phyloP scores from a whole-genome alignment of 805 yeast species.

The Clavispora carvajalis region DNA sequence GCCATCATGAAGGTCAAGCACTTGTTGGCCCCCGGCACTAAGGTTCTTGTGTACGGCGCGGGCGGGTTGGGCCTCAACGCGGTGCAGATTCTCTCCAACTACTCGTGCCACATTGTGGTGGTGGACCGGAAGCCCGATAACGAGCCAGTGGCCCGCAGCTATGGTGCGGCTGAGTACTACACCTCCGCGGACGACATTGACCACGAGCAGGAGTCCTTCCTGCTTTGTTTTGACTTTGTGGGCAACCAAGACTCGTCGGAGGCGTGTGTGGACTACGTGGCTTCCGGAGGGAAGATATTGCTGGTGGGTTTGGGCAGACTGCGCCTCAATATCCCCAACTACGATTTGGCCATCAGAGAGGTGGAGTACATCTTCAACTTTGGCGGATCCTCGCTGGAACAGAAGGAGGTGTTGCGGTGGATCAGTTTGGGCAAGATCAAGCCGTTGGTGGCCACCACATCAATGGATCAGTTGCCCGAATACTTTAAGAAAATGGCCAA shows the following conservation, averaged over 20 bases:
- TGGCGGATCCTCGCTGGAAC: constrained; percentile 43
- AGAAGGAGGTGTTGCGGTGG: constrained; percentile 39
- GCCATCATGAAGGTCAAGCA: constrained; percentile 33
- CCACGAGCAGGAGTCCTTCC: constrained; percentile 31
- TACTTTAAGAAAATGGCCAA: constrained; percentile 28
- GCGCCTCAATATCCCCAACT: constrained; percentile 26
- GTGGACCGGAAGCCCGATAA: constrained; percentile 20
- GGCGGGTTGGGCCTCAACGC: constrained; percentile 43
- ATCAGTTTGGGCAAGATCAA: constrained; percentile 33
- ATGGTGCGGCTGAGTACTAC: constrained; percentile 41
- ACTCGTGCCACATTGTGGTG: constrained; percentile 30
- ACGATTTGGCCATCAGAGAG: constrained; percentile 37
- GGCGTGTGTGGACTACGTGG: constrained; percentile 27
- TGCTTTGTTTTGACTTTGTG: constrained; percentile 31
- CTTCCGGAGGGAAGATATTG: constrained; percentile 32
- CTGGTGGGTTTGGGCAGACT: constrained; percentile 40
- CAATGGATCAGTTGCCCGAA: constrained; percentile 32
- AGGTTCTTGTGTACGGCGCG: constrained; percentile 35
- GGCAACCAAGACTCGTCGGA: constrained; percentile 28
- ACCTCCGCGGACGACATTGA: constrained; percentile 22
- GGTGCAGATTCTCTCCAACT: constrained; percentile 31
- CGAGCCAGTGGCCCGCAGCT: constrained; percentile 20
- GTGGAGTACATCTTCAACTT: constrained; percentile 34
- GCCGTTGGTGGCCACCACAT: constrained; percentile 27
- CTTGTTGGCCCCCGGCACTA: constrained; percentile 26